These are phyloP conservation scores for Leishmania major DNA, from an alignment of 208 protist species.

Conservation along the genomic window DNA sequence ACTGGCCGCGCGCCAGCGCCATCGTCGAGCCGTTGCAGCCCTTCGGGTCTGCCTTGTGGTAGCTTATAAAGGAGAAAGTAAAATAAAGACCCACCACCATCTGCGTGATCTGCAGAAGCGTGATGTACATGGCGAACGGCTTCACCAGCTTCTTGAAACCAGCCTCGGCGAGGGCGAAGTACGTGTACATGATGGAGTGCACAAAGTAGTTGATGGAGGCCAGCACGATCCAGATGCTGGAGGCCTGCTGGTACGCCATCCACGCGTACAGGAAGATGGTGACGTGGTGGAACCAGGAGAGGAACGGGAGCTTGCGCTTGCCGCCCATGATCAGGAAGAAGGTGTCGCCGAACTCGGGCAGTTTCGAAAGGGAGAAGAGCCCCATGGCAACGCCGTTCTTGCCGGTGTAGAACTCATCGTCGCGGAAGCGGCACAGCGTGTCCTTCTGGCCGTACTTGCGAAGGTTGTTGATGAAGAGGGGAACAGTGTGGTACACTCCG, in stretches of 20 bases:
- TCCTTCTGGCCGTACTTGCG: slow-evolving; percentile 36
- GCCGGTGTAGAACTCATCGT: slow-evolving; percentile 41
- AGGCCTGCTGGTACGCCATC: slow-evolving; percentile 55
- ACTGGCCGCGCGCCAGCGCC: slow-evolving; percentile 43
- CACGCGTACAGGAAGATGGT: slow-evolving; percentile 89
- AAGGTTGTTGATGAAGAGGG: slow-evolving; percentile 31
- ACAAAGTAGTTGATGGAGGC: slow-evolving; percentile 94
- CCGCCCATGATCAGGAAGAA: slow-evolving; percentile 66
- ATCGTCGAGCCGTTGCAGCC: slow-evolving; percentile 47
- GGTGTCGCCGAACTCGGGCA: slow-evolving; percentile 77
- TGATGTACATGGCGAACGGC: slow-evolving; percentile 81
- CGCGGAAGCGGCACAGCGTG: slow-evolving; percentile 45
- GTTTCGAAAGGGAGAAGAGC: slow-evolving; percentile 71
- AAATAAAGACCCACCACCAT: slow-evolving; percentile 89
- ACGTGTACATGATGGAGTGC: slow-evolving; percentile 96
- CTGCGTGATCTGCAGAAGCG: slow-evolving; percentile 85
- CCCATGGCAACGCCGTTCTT: slow-evolving; percentile 53
- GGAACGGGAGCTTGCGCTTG: slow-evolving; percentile 71
- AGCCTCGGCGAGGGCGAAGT: slow-evolving; percentile 79
- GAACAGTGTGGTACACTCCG: slow-evolving; percentile 55
- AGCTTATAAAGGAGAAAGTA: slow-evolving; percentile 41
- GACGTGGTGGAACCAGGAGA: slow-evolving; percentile 92
- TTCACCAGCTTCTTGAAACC: slow-evolving; percentile 58
- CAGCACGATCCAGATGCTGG: slow-evolving; percentile 47
- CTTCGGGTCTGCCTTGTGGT: slow-evolving; percentile 27